These are phyloP conservation scores for Zalaria sp. DNA, from an alignment of 2,329 filamentous ascomycete genomes.

Conservation along the genomic window DNA sequence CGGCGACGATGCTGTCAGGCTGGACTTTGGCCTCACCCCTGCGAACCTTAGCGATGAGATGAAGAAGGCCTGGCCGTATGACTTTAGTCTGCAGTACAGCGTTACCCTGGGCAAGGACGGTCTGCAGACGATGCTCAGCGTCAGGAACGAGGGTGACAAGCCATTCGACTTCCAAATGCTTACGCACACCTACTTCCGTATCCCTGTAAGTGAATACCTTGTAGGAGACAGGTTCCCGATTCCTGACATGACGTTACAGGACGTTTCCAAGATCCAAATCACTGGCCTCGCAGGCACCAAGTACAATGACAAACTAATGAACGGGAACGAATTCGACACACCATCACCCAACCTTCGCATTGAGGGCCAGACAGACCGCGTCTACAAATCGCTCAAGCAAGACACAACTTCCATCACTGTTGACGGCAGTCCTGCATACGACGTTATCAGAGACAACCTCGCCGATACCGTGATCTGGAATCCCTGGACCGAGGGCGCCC, in stretches of 20 bases:
- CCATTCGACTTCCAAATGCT: constrained; percentile 85
- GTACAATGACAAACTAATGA: constrained; percentile 74
- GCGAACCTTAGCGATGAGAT: constrained; percentile 54
- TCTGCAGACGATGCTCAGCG: constrained; percentile 67
- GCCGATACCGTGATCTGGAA: constrained; percentile 93
- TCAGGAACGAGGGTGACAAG: constrained; percentile 73
- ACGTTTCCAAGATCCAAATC: constrained; percentile 61
- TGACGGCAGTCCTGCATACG: constrained; percentile 50
- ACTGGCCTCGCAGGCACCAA: constrained; percentile 60
- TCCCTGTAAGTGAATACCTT: constrained; percentile 46
- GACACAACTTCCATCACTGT: constrained; percentile 51
- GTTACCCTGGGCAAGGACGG: constrained; percentile 66
- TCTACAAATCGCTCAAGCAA: constrained; percentile 58
- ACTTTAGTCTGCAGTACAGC: constrained; percentile 85
- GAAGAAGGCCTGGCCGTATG: constrained; percentile 65
- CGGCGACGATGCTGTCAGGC: constrained; percentile 61
- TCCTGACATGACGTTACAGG: constrained; percentile 34
- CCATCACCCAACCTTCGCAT: constrained; percentile 53
- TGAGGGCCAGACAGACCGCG: constrained; percentile 68
- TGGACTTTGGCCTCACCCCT: constrained; percentile 84
- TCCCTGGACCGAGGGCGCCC: constrained; percentile 78
- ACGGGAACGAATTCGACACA: constrained; percentile 49
- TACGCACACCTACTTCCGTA: constrained; percentile 76
- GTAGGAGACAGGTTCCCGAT: not conserved
- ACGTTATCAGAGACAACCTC: constrained; percentile 70